A percentile compares a stretch with the other conserved stretches of the same genome.
Conservation (phyloP, 2,329 filamentous ascomycete species). For the Fusarium odoratissimum region DNA sequence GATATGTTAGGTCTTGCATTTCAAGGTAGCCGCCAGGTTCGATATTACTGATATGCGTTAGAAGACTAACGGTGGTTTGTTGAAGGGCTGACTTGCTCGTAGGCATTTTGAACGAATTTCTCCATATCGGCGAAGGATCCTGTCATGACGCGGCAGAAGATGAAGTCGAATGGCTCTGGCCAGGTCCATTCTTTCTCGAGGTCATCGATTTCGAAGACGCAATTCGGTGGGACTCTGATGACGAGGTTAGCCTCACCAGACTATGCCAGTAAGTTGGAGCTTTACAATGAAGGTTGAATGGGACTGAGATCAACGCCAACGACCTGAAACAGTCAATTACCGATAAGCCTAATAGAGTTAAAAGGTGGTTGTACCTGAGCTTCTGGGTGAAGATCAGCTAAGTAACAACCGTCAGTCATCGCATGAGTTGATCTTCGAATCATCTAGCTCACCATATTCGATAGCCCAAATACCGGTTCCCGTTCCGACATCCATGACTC, state of each 20-base stretch:
- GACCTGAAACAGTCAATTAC: neutral
- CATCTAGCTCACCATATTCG: neutral
- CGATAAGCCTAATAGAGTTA: accelerated
- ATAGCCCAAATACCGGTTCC: slow-evolving; percentile 16
- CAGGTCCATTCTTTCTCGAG: slow-evolving; percentile 18
- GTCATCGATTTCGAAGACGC: slow-evolving; percentile 5
- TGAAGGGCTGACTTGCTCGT: accelerated
- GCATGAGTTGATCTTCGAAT: too few relatives aligned
- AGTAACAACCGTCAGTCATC: neutral
- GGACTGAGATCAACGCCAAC: slow-evolving; percentile 11
- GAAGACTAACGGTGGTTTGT: accelerated
- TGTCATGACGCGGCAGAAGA: slow-evolving; percentile 16
- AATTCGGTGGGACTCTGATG: neutral
- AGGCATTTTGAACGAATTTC: neutral
- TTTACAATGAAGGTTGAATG: slow-evolving; percentile 1
- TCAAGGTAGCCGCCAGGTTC: slow-evolving; percentile 8
- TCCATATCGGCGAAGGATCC: slow-evolving; percentile 13
- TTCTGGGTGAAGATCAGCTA: slow-evolving; percentile 5
- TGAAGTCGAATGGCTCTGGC: neutral
- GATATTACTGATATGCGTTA: neutral
- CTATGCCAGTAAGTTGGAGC: neutral
- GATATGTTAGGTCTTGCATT: slow-evolving; percentile 19
- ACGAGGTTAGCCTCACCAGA: neutral
- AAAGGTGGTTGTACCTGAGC: neutral
- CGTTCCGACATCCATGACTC: slow-evolving; percentile 9